Conservation (phyloP, 495 filamentous ascomycete genomes). For the Talaromyces proteolyticus region DNA sequence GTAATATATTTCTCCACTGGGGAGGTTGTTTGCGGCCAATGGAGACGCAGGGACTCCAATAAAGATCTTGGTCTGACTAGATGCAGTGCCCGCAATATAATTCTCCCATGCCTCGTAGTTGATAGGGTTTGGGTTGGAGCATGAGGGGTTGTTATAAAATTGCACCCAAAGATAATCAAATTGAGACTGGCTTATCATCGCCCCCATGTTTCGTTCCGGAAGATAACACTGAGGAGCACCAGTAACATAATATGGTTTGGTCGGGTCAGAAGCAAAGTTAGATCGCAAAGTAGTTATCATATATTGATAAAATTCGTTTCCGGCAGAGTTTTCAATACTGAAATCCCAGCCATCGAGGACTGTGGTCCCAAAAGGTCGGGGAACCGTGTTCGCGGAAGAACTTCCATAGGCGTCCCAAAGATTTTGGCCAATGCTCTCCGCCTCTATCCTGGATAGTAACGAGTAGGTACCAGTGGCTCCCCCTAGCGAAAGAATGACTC, state of each 20-base stretch:
- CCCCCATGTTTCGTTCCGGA: conserved; percentile 47
- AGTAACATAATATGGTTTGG: conserved; percentile 47
- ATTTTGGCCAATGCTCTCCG: conserved; percentile 38
- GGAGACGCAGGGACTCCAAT: conserved; percentile 41
- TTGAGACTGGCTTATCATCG: conserved; percentile 16
- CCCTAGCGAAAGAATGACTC: conserved; percentile 43
- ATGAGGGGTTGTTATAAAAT: conserved; percentile 38
- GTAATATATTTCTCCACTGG: no score
- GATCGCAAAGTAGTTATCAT: conserved; percentile 39
- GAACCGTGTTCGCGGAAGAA: conserved; percentile 2
- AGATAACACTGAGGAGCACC: conserved; percentile 51
- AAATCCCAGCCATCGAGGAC: conserved; percentile 57
- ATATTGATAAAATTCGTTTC: conserved; percentile 26
- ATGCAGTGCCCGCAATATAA: conserved; percentile 27
- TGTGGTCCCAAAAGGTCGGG: conserved; percentile 46
- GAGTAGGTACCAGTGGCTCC: conserved; percentile 31
- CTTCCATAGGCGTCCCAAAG: conserved; percentile 46
- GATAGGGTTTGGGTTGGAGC: conserved; percentile 8
- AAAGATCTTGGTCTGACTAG: conserved; percentile 36
- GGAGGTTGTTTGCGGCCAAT: conserved; percentile 27
- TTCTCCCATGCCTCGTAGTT: conserved; percentile 40
- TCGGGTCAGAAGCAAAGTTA: conserved; percentile 31
- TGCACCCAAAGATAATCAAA: conserved; percentile 36
- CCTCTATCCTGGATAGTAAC: conserved; percentile 31
- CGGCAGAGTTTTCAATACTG: conserved; percentile 27